Base-by-base conservation (phyloP, 495 filamentous ascomycete genomes). In the Talaromyces borbonicus region DNA sequence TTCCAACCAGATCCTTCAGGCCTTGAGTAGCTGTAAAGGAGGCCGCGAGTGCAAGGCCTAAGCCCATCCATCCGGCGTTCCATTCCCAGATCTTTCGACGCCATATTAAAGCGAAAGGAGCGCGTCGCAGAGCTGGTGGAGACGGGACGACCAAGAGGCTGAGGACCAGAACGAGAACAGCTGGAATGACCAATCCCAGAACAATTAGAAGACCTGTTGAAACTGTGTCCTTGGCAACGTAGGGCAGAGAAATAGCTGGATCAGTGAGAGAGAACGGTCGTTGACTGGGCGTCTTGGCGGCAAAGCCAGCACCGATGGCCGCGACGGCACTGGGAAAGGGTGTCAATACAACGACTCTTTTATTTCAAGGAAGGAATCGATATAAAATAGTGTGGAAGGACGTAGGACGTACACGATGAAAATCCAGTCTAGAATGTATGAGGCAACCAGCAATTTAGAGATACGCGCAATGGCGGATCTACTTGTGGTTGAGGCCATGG, bases 21-120 rank as follows among this genome's bases (percentile, higher is more conserved):
- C 75, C 78, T 45, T 82, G 60, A 0, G 80, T 82, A 25, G 83
- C 58, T 52, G 79, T 68, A 53, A 74, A 80, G 0, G 68, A 66
- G 6, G 66, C 60, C 0, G 79, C 80, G 3, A 77, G 54, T 0
- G 72, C 63, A 9, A 85, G 52, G 0, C 50, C 80, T 4, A 86
- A 60, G 0, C 82, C 82, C 56, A 84, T 65, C 74, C 77, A 78
- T 11, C 74, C 80, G 2, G 68, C 73, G 50, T 83, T 79, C 69
- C 72, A 78, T 52, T 81, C 80, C 76, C 82, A 85, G 1, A 79
- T 33, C 55, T 75, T 79, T 16, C 67, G 53, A 38, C 56, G 52
- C 67, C 61, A 69, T 4, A 67, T 48, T 22, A 62, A 53, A n/a
- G 59, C 43, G 31, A 40, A 49, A 2, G 69, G 59, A 3, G 62